Conservation (phyloP, 805 yeast genomes). For the Wickerhamomyces silvicola region DNA sequence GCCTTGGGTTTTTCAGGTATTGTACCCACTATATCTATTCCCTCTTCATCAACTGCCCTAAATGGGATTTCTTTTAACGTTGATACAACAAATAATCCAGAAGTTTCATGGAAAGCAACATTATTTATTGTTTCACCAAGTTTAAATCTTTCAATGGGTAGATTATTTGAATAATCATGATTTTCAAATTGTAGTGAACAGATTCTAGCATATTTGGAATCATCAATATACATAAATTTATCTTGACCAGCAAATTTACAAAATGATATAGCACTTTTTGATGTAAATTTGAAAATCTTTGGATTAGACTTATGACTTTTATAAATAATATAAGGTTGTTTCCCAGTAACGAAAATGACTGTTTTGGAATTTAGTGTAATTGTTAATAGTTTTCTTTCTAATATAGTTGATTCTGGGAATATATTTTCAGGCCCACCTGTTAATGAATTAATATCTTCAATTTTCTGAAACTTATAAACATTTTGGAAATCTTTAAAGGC, state of each 20-base stretch:
- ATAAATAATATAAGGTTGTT: conserved; percentile 60
- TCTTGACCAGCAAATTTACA: conserved; percentile 39
- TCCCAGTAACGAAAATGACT: conserved; percentile 67
- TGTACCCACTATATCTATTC: conserved; percentile 51
- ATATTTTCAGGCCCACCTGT: conserved; percentile 83
- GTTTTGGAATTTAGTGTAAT: conserved; percentile 53
- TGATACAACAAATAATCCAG: conserved; percentile 58
- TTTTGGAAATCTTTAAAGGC: conserved; percentile 39
- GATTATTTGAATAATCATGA: conserved; percentile 49
- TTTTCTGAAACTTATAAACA: conserved; percentile 38
- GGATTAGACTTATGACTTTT: conserved; percentile 61
- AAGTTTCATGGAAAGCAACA: conserved; percentile 61
- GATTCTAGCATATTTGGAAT: conserved; percentile 58
- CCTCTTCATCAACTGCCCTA: conserved; percentile 70
- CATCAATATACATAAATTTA: conserved; percentile 61
- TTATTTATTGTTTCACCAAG: conserved; percentile 60
- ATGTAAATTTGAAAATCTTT: conserved; percentile 59
- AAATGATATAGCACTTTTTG: conserved; percentile 59
- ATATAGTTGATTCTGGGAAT: conserved; percentile 48
- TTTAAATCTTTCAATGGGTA: conserved; percentile 48
- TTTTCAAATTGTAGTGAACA: conserved; percentile 28
- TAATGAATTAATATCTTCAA: conserved; percentile 34
- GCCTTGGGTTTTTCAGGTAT: conserved; percentile 48
- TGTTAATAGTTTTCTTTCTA: conserved; percentile 61
- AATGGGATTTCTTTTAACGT: conserved; percentile 55